phyloP scores from a whole-genome alignment of 106 monocot species.

The Chionographis japonica region DNA sequence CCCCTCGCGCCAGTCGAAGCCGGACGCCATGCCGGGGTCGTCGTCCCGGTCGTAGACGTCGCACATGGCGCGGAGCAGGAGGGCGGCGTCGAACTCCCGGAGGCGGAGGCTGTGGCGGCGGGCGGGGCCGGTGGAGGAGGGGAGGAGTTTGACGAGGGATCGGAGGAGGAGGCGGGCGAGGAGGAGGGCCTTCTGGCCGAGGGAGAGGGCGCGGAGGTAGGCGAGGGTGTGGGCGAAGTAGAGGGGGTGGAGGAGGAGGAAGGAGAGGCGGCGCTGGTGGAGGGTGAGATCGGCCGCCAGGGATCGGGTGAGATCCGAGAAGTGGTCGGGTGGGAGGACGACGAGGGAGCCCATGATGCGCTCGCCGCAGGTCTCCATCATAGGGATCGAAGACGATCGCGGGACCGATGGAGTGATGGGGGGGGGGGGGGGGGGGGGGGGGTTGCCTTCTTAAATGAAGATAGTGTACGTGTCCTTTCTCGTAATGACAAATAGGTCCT shows the following conservation, averaged over 20 bases:
- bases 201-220: conserved; percentile 65
- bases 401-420: neutral
- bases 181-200: conserved; percentile 56
- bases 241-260: conserved; percentile 63
- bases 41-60: conserved; percentile 24
- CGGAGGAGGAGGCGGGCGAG: conserved; percentile 77
- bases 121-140: neutral
- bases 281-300: conserved; percentile 52
- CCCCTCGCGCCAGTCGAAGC: conserved; percentile 34
- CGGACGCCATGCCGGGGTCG: neutral
- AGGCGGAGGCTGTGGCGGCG: neutral
- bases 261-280: conserved; percentile 51
- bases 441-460: too few relatives aligned
- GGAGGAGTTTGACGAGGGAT: conserved; percentile 45
- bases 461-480: too few relatives aligned
- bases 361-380: conserved; percentile 7
- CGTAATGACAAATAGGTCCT: too few relatives aligned
- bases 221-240: conserved; percentile 53
- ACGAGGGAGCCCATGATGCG: conserved; percentile 37
- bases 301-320: conserved; percentile 27
- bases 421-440: neutral
- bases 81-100: conserved; percentile 48
- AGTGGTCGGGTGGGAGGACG: conserved; percentile 18
- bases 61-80: conserved; percentile 57
- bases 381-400: neutral